A percentile compares a stretch with the other conserved stretches of the same genome.
Evolutionary conservation across 768 basidiomycete species (phyloP).

Genomic region (Xanthoconium stramineum): DNA sequence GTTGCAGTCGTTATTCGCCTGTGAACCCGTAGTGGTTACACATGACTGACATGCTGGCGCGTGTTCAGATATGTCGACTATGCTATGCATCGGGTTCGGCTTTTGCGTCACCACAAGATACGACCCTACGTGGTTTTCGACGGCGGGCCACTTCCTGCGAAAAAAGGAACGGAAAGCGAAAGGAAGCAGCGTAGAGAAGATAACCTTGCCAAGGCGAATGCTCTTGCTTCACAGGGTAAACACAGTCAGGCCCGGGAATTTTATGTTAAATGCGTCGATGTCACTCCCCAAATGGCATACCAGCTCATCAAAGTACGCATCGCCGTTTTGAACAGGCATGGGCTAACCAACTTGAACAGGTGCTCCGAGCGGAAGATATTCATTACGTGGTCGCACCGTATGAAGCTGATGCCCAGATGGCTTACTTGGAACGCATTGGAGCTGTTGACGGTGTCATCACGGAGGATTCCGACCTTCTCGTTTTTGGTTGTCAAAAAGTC

Average conservation of each 20-base stretch:
- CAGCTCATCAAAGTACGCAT: slow-evolving; percentile 86
- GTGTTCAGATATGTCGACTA: slow-evolving; percentile 86
- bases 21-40: background rate
- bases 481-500: slow-evolving; percentile 92
- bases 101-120: slow-evolving; percentile 81
- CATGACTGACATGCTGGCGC: slow-evolving; percentile 5
- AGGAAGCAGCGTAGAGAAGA: slow-evolving; percentile 76
- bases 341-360: slow-evolving; percentile 46
- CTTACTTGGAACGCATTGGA: slow-evolving; percentile 81
- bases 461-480: slow-evolving; percentile 96
- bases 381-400: slow-evolving; percentile 94
- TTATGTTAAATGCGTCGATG: slow-evolving; percentile 90
- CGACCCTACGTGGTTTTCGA: slow-evolving; percentile 94
- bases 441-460: slow-evolving; percentile 90
- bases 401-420: slow-evolving; percentile 96
- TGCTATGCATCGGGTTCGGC: slow-evolving; percentile 87
- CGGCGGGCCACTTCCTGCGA: slow-evolving; percentile 93
- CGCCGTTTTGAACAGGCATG: background rate
- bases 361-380: slow-evolving; percentile 75
- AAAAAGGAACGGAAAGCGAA: slow-evolving; percentile 83
- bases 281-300: slow-evolving; percentile 96
- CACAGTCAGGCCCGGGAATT: slow-evolving; percentile 78
- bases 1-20: background rate
- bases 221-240: slow-evolving; percentile 74
- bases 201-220: slow-evolving; percentile 68